A percentile compares a stretch with the other conserved stretches of the same genome.
phyloP scores from a whole-genome alignment of 176 grass and related monocot genomes.

The Hsuehochloa calcarea region DNA sequence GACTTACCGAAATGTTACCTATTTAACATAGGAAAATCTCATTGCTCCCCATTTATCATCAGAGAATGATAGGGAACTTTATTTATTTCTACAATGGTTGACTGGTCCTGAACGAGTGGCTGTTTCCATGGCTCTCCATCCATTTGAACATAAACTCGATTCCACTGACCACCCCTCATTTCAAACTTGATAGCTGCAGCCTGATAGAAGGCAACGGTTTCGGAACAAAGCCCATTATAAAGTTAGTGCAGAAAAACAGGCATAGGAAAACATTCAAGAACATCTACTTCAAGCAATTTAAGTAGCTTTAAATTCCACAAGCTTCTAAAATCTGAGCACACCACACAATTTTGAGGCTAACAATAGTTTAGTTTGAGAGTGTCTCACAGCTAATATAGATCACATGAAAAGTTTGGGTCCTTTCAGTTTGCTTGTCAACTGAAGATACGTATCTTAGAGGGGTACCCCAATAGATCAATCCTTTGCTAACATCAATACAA shows the following conservation, averaged over 20 bases:
- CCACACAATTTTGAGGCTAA: not conserved
- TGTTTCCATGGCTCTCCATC: conserved; percentile 97
- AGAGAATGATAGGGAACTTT: conserved; percentile 71
- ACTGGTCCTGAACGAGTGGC: conserved; percentile 58
- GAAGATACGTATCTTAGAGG: not conserved
- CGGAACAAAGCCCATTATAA: not conserved
- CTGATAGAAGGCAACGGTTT: conserved; percentile 37
- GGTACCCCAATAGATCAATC: not conserved
- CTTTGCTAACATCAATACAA: not conserved
- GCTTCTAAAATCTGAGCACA: not conserved
- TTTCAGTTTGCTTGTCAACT: not conserved
- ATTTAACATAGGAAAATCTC: conserved; percentile 26
- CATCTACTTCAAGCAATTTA: not conserved
- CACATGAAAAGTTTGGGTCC: not conserved
- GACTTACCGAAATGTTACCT: conserved; percentile 19
- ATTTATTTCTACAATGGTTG: conserved; percentile 75
- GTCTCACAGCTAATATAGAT: not conserved
- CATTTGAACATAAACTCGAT: conserved; percentile 79
- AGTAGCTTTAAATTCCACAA: not conserved
- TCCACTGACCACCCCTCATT: conserved; percentile 79
- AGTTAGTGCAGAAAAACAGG: not conserved
- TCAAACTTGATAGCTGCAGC: conserved; percentile 87
- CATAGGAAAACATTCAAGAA: not conserved
- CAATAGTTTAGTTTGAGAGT: not conserved
- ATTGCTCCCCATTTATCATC: conserved; percentile 70